Evolutionary conservation across 2,329 filamentous ascomycete species (phyloP), one percentile per base, ranked within the genome.

Genomic region (Metarhizium sp.): DNA sequence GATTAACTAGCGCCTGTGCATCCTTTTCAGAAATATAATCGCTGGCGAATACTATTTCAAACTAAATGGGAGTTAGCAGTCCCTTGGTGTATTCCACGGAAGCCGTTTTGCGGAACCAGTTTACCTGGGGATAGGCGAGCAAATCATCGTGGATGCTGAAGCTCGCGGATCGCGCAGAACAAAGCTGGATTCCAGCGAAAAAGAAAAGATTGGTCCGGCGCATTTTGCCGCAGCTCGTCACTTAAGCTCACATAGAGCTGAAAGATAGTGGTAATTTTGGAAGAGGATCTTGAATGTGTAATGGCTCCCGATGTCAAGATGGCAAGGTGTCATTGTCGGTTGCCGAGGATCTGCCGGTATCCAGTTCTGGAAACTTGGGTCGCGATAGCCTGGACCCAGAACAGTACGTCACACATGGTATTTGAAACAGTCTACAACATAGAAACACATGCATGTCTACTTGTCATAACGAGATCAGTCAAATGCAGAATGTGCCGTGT

Each of bases 121-220:
- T 60, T 76, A 92, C 89, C 79, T 94, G 90, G 11, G 92, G 92
- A 71, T 87, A 90, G 18, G 90, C 90, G 55, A 95, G 79, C 52
- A 96, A 71, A 68, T 96, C 92, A 67, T 95, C 90, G 65, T 94
- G 85, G 55, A 95, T 88, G 73, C 86, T 95, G 75, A 96, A 96
- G 54, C 76, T 73, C 7, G 73, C 75, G 49, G 78, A 76, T 49
- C 76, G 75, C 61, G 78, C 80, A 59, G 62, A 64, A 62, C 70
- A 72, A 34, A 80, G 71, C 68, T 72, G 76, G 60, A 74, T 61
- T 51, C 66, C 64, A 48, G 73, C 73, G 56, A 81, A 65, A 50
- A 81, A 62, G 14, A 73, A 60, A 53, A 80, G 56, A 56, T 71
- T 69, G 62, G 73, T 66, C 67, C 73, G 75, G 72, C 78, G 77